Evolutionary conservation across 345 rosid species (phyloP), one percentile per base, ranked within the genome.

Genomic region (Eutrema yunnanense): DNA sequence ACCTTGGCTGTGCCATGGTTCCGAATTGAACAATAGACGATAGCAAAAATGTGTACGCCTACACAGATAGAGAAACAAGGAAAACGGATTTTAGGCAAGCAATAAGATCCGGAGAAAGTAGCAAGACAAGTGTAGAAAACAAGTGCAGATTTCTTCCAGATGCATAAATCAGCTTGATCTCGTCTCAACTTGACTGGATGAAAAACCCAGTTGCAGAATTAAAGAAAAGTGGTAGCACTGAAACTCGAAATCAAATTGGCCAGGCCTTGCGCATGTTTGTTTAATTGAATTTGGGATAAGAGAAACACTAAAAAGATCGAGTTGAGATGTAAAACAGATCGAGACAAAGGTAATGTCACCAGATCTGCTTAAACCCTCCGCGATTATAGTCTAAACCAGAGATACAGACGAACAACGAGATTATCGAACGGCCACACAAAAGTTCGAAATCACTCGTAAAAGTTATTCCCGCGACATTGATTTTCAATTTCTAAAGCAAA

Each of bases 1-100:
- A 89, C 75, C 89, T 89, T 27, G 85, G 92, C 53, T 74, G 68
- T 4, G 96, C 97, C 98, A 94, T 94, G 46, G 9, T 79, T 75
- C 49, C 5, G n/a, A 54, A 26, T 27, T 36, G 3, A 62, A 14
- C 14, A 38, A 69, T 14, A 43, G 26, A 53, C 13, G 40, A 22
- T 60, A 42, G 52, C 57, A 44, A 43, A 37, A 27, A 6, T 11
- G 38, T 10, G 26, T 37, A 62, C 60, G 36, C 71, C 80, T 76
- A 70, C 66, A 75, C 44, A 19, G 4, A 59, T 36, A 50, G 3
- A 52, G 40, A 34, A 67, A 67, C 9, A 52, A 54, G 7, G 52
- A 43, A 37, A 41, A 60, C 33, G 12, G 0, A 59, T 58, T 49
- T 67, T 67, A 75, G 36, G 6, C 50, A 13, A 43, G 64, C 16